Base-by-base conservation (phyloP, 768 basidiomycete species). In the Leccinum variicolor region DNA sequence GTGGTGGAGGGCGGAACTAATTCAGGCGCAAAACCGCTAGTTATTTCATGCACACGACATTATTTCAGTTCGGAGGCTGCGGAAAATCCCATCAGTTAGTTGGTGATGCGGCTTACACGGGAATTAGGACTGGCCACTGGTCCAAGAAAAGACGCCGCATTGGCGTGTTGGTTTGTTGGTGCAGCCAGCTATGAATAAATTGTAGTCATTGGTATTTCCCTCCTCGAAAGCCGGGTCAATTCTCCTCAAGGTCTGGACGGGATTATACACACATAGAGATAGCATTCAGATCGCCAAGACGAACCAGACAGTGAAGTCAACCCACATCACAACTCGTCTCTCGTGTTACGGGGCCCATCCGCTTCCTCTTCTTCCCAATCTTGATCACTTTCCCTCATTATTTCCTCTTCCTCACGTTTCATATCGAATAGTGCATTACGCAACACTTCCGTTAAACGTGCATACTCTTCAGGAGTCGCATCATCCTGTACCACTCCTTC, bases 401-500 rank as follows among this genome's bases (percentile, higher is more conserved):
- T 43, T 58, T 57, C 59, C 61, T 64, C 31, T 33, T 33, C 68
- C 46, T 74, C 75, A 52, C 71, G 73, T 50, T 73, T 74, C 61
- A 82, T 73, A 59, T 85, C 79, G 62, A 75, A 77, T 3, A 84
- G 82, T 19, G 80, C 83, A 25, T 77, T 80, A 25, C 80, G 80
- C 45, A 89, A 67, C 39, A 78, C 76, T 14, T 83, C 78, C 41
- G 76, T 74, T 47, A 87, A 69, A 41, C 72, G 74, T 55, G 80
- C 76, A 61, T 74, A 66, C 64, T 78, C 74, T 56, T 73, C 72
- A 60, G 73, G 63, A 62, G 74, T 73, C 47, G 73, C 62, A 58
- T 75, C 71, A 34, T 62, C 66, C 41, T 59, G 64, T 43, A 49
- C 64, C 45, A 25, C 53, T 14, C 57, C 67, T 51, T 59, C 67